These are phyloP conservation scores for Inga leiocalycina DNA, from an alignment of 306 rosid genomes.

Conservation along the genomic window DNA sequence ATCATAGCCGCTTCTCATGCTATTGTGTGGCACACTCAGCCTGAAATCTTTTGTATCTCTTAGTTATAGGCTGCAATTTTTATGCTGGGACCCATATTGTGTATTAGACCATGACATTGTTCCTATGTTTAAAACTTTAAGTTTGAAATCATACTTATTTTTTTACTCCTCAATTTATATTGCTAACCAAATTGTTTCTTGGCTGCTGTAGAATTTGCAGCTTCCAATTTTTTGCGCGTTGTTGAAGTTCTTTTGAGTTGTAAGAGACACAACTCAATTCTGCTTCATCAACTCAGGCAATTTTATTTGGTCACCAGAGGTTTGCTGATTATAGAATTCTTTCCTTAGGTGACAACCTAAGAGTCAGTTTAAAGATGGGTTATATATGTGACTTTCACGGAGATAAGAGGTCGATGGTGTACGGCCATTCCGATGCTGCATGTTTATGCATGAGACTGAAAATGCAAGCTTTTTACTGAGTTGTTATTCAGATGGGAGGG, in stretches of 20 bases:
- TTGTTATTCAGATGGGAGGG: too few relatives aligned
- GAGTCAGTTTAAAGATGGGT: constrained; percentile 65
- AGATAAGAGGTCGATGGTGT: constrained; percentile 83
- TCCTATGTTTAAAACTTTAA: too few relatives aligned
- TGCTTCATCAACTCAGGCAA: constrained; percentile 24
- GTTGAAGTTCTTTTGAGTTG: constrained; percentile 38
- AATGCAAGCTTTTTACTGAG: too few relatives aligned
- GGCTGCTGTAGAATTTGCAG: constrained; percentile 37
- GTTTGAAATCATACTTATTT: not conserved
- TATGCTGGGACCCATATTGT: too few relatives aligned
- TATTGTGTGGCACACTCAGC: too few relatives aligned
- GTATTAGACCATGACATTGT: too few relatives aligned
- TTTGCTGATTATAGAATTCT: constrained; percentile 36
- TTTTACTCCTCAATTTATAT: constrained; percentile 4
- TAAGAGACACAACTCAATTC: constrained; percentile 20
- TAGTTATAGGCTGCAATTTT: not conserved
- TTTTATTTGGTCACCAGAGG: constrained; percentile 31
- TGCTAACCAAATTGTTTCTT: constrained; percentile 26
- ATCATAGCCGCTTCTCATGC: too few relatives aligned
- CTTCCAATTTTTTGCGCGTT: constrained; percentile 30
- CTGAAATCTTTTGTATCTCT: too few relatives aligned
- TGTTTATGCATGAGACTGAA: constrained; percentile 61
- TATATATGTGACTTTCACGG: constrained; percentile 86
- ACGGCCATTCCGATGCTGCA: constrained; percentile 92
- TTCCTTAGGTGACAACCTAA: constrained; percentile 36